A percentile compares a stretch with the other conserved stretches of the same genome.
Evolutionary conservation across 2,329 filamentous ascomycete genomes (phyloP).

Genomic region (Claviceps africana): DNA sequence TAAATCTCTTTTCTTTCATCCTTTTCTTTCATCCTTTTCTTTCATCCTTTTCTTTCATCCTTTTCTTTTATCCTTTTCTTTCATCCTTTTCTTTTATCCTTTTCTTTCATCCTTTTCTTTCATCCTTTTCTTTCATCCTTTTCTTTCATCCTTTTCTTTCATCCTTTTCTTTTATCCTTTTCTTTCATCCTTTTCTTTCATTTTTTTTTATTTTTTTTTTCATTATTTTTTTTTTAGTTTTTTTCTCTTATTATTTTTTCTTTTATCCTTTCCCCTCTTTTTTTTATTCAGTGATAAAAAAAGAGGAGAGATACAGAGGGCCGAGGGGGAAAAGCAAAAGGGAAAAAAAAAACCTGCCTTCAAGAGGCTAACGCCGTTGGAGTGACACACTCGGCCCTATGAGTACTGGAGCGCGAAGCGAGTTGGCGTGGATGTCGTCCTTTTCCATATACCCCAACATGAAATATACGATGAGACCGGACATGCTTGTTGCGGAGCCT

Average conservation of each 20-base stretch:
- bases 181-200: too few species aligned
- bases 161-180: background rate
- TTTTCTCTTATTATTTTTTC: too few species aligned
- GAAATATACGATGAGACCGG: background rate
- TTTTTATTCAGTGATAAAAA: too few species aligned
- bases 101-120: background rate
- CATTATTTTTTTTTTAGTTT: too few species aligned
- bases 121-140: background rate
- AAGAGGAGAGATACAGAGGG: background rate
- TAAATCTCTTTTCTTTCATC: too few species aligned
- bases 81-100: background rate
- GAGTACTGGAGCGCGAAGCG: background rate
- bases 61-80: too few species aligned
- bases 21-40: too few species aligned
- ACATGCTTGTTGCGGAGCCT: too few species aligned
- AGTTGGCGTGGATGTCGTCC: background rate
- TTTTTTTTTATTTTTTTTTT: too few species aligned
- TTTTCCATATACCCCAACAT: conserved; percentile 1
- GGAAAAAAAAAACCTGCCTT: background rate
- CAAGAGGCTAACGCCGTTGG: background rate
- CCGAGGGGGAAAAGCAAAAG: background rate
- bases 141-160: background rate
- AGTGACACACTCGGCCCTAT: background rate
- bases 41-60: too few species aligned
- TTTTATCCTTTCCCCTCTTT: too few species aligned